phyloP scores from a whole-genome alignment of 805 yeast genomes.

The Candida bentonensis region DNA sequence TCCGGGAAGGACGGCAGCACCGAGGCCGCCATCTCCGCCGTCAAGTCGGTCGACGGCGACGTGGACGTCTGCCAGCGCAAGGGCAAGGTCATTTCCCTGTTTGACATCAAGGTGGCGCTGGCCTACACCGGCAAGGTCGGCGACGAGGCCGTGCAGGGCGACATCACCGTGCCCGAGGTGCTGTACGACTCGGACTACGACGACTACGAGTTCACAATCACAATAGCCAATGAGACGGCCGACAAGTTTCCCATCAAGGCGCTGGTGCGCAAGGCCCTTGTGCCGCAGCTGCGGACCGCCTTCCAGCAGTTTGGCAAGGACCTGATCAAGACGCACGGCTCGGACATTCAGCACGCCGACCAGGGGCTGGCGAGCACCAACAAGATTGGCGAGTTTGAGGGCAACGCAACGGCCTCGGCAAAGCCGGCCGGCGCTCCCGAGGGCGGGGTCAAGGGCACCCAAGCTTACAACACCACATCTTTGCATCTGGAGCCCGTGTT shows the following conservation, averaged over 20 bases:
- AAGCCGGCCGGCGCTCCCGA: conserved; percentile 6
- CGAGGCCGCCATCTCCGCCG: conserved; percentile 25
- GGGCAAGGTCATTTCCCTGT: conserved; percentile 86
- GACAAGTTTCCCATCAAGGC: conserved; percentile 33
- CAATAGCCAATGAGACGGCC: conserved; percentile 40
- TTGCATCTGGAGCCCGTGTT: conserved; percentile 66
- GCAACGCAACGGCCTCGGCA: conserved; percentile 11
- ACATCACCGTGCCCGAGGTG: conserved; percentile 76
- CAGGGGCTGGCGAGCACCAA: conserved; percentile 7
- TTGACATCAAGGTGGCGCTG: conserved; percentile 61
- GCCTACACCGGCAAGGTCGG: conserved; percentile 36
- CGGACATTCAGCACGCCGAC: conserved; percentile 70
- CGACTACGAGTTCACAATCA: conserved; percentile 73
- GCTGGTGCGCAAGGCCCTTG: conserved; percentile 37
- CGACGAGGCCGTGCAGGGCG: conserved; percentile 42
- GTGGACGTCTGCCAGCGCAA: conserved; percentile 95
- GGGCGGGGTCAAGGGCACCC: conserved; percentile 9
- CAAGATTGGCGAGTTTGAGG: conserved; percentile 5
- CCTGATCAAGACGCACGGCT: conserved; percentile 59
- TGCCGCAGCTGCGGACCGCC: conserved; percentile 54
- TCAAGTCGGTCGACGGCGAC: conserved; percentile 75
- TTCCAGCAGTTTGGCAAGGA: conserved; percentile 63
- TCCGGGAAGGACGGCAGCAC: conserved; percentile 23
- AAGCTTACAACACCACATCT: conserved; percentile 69
- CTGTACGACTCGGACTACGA: conserved; percentile 82